Evolutionary conservation across 2,329 filamentous ascomycete genomes (phyloP).

Genomic region (Purpureocillium takamizusanense): DNA sequence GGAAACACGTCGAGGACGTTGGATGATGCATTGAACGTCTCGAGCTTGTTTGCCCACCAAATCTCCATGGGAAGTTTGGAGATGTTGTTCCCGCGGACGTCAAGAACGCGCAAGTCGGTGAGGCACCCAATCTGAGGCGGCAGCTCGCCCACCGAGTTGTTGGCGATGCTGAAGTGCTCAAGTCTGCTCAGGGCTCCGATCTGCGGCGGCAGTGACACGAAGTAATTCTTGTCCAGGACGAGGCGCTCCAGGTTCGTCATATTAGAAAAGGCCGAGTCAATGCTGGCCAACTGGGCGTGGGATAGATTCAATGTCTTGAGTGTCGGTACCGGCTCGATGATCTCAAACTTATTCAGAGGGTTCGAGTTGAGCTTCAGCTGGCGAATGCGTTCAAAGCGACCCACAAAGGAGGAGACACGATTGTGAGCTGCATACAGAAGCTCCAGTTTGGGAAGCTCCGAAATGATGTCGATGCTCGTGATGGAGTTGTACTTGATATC

Average conservation of each 20-base stretch:
- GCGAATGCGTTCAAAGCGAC: slow-evolving; percentile 76
- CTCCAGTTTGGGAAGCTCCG: slow-evolving; percentile 76
- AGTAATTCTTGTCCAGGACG: slow-evolving; percentile 89
- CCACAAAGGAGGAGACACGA: slow-evolving; percentile 78
- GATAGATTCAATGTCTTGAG: slow-evolving; percentile 83
- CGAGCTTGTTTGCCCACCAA: slow-evolving; percentile 89
- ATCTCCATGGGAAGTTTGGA: slow-evolving; percentile 81
- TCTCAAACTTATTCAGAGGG: slow-evolving; percentile 87
- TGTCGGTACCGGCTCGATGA: slow-evolving; percentile 67
- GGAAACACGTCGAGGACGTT: slow-evolving; percentile 89
- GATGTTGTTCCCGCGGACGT: slow-evolving; percentile 90
- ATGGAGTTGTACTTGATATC: slow-evolving; percentile 93
- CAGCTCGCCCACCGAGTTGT: slow-evolving; percentile 78
- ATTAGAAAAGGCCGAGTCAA: slow-evolving; percentile 82
- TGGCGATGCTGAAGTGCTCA: slow-evolving; percentile 88
- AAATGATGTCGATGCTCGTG: slow-evolving; percentile 78
- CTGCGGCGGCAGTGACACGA: slow-evolving; percentile 77
- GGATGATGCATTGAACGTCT: slow-evolving; percentile 89
- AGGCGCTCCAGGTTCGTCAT: slow-evolving; percentile 81
- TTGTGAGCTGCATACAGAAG: slow-evolving; percentile 89
- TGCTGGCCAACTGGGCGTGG: slow-evolving; percentile 80
- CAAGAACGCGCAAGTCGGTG: slow-evolving; percentile 72
- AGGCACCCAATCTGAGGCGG: slow-evolving; percentile 85
- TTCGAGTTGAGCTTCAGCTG: slow-evolving; percentile 88
- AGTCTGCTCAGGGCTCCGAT: slow-evolving; percentile 76